These are phyloP conservation scores for Brassica napus DNA, from an alignment of 345 rosid species.

Conservation along the genomic window DNA sequence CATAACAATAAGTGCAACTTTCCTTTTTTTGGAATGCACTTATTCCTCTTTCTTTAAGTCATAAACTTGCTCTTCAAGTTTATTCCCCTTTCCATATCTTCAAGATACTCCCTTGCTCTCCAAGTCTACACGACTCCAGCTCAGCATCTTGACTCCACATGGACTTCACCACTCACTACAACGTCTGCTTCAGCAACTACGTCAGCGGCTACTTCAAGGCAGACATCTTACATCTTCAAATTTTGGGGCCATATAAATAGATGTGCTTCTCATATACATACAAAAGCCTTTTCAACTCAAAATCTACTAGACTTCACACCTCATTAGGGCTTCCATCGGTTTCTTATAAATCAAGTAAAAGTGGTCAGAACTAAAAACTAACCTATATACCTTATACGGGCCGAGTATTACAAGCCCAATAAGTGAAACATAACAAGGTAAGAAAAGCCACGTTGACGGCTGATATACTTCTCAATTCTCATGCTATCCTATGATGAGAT, in stretches of 20 bases:
- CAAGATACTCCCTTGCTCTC: too few species aligned
- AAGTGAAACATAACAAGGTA: not conserved
- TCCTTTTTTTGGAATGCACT: too few species aligned
- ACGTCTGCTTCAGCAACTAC: too few species aligned
- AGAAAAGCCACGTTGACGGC: constrained; percentile 19
- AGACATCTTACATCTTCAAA: too few species aligned
- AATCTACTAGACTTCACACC: not conserved
- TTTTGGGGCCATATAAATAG: not conserved
- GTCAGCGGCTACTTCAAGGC: too few species aligned
- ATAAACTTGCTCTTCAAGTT: too few species aligned
- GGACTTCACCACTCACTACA: too few species aligned
- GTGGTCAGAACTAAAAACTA: not conserved
- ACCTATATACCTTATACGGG: not conserved
- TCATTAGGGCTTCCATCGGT: not conserved
- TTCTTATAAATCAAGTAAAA: constrained; percentile 10
- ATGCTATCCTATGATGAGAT: not conserved
- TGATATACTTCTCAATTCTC: not conserved
- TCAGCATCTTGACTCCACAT: too few species aligned
- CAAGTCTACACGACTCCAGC: too few species aligned
- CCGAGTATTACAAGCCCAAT: not conserved
- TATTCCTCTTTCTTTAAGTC: too few species aligned
- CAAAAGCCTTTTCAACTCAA: not conserved
- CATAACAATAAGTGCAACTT: too few species aligned
- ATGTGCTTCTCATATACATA: not conserved
- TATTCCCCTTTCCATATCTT: too few species aligned